These are phyloP conservation scores for Ustanciosporium gigantosporum DNA, from an alignment of 1,284 basidiomycete genomes.

Conservation along the genomic window DNA sequence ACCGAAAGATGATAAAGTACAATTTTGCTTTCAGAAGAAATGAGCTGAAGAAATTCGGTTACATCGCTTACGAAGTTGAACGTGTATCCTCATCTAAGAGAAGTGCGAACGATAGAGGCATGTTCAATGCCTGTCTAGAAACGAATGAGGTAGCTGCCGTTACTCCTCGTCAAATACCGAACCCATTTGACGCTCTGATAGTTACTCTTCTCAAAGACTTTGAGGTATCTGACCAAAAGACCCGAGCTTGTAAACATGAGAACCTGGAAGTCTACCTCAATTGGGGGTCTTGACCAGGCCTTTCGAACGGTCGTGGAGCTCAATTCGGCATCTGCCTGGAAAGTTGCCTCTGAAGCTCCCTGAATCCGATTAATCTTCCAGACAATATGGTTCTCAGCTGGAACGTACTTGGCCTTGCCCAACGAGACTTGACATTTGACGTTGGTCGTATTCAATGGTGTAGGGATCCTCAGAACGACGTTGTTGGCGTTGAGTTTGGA, in stretches of 20 bases:
- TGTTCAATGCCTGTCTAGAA: constrained; percentile 34
- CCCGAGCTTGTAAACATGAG: constrained; percentile 98
- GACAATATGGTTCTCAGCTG: constrained; percentile 88
- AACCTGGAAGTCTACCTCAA: constrained; percentile 96
- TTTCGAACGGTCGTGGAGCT: constrained; percentile 80
- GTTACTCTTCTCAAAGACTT: constrained; percentile 94
- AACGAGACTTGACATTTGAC: constrained; percentile 86
- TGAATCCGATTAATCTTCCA: constrained; percentile 98
- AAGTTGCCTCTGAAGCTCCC: constrained; percentile 85
- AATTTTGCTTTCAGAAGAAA: too few relatives aligned
- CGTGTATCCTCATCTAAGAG: too few relatives aligned
- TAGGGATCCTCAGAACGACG: constrained; percentile 89
- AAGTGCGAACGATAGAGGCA: background rate
- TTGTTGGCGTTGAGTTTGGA: constrained; percentile 90
- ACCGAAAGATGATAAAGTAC: too few relatives aligned
- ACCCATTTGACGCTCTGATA: constrained; percentile 69
- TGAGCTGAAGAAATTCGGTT: too few relatives aligned
- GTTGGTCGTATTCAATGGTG: constrained; percentile 87
- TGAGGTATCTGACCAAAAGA: constrained; percentile 91
- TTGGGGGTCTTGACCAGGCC: constrained; percentile 95
- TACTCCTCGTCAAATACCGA: constrained; percentile 48
- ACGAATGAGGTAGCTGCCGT: constrained; percentile 50
- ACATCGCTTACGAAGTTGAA: too few relatives aligned
- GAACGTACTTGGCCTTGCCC: constrained; percentile 96
- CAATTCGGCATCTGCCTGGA: constrained; percentile 80